phyloP scores from a whole-genome alignment of 495 filamentous ascomycete species.

The Penicillium nucicola region DNA sequence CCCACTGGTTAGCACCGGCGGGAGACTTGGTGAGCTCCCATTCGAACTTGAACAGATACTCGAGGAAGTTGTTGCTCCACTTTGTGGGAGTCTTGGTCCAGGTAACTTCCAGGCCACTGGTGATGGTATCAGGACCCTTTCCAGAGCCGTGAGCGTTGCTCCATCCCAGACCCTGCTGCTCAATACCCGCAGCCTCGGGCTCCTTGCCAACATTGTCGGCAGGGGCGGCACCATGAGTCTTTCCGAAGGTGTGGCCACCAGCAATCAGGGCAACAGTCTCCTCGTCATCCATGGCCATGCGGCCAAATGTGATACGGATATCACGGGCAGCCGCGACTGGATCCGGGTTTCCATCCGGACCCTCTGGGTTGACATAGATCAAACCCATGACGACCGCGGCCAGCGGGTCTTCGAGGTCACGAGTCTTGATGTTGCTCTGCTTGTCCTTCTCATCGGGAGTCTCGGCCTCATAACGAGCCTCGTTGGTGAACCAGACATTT shows the following conservation, averaged over 20 bases:
- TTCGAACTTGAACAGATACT: conserved; percentile 73
- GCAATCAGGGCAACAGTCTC: conserved; percentile 72
- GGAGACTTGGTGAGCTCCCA: conserved; percentile 73
- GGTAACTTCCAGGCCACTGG: conserved; percentile 68
- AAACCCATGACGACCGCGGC: conserved; percentile 68
- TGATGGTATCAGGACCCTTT: conserved; percentile 65
- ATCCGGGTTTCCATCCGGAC: conserved; percentile 66
- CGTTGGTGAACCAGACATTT: conserved; percentile 63
- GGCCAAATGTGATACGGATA: conserved; percentile 67
- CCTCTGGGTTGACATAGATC: conserved; percentile 76
- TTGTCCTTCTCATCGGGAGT: conserved; percentile 43
- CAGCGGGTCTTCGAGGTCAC: conserved; percentile 60
- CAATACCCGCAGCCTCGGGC: conserved; percentile 58
- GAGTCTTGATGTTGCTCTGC: conserved; percentile 52
- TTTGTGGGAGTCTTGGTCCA: conserved; percentile 69
- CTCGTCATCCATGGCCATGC: conserved; percentile 78
- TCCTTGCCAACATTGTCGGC: conserved; percentile 57
- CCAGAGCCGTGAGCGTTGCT: conserved; percentile 54
- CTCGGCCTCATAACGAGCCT: conserved; percentile 58
- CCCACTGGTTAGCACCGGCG: conserved; percentile 70
- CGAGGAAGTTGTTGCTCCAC: conserved; percentile 65
- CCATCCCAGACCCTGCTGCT: conserved; percentile 69
- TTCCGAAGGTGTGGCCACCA: conserved; percentile 73
- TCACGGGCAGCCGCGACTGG: conserved; percentile 63
- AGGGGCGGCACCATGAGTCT: conserved; percentile 67